Evolutionary conservation across 176 grass and related monocot genomes (phyloP).

Genomic region (Phyllostachys edulis): DNA sequence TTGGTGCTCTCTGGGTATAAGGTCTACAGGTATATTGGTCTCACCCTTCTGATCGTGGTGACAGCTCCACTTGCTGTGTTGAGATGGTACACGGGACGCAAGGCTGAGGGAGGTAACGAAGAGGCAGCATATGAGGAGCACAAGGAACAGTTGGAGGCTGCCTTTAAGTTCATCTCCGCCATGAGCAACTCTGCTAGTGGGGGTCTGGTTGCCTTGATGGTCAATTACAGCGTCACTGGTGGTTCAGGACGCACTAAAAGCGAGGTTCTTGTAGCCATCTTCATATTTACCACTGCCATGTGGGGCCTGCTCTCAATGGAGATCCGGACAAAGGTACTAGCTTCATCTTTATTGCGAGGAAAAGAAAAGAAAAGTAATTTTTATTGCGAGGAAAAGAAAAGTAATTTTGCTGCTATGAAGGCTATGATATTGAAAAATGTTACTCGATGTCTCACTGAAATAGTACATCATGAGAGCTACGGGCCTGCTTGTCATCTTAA

Average conservation of each 20-base stretch:
- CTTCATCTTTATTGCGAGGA: too few relatives aligned
- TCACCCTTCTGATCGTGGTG: background rate
- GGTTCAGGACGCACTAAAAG: background rate
- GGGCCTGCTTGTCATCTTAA: too few relatives aligned
- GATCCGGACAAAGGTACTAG: background rate
- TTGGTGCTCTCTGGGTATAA: constrained; percentile 10
- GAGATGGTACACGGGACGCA: constrained; percentile 20
- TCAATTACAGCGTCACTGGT: constrained; percentile 9
- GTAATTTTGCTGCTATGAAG: too few relatives aligned
- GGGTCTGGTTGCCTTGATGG: background rate
- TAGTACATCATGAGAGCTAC: too few relatives aligned
- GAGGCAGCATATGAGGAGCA: background rate
- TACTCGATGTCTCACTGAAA: too few relatives aligned
- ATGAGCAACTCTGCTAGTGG: constrained; percentile 14
- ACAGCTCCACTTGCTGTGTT: background rate
- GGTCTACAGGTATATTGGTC: constrained; percentile 2
- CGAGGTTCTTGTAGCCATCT: background rate
- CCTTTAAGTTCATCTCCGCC: constrained; percentile 22
- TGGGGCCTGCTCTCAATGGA: constrained; percentile 7
- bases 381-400: too few relatives aligned
- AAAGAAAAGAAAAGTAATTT: too few relatives aligned
- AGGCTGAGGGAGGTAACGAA: background rate
- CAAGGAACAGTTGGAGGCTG: background rate
- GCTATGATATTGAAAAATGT: too few relatives aligned
- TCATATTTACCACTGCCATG: background rate